Conservation (phyloP, 2,329 filamentous ascomycete genomes). For the Hysterium pulicare region DNA sequence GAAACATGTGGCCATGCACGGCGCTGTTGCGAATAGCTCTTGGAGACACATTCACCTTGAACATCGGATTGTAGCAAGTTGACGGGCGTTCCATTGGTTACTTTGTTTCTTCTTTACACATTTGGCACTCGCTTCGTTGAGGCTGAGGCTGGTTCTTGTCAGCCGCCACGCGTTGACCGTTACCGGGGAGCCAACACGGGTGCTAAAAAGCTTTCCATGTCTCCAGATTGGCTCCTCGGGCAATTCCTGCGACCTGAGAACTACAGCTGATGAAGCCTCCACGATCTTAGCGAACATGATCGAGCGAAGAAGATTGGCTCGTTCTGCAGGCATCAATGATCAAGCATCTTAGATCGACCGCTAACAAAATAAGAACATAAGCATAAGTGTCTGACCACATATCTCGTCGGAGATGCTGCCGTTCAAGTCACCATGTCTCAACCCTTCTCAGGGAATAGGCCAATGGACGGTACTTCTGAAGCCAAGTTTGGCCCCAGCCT, state of each 20-base stretch:
- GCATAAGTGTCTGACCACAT: constrained; percentile 16
- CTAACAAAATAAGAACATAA: constrained; percentile 15
- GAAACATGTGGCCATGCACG: no score
- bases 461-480: background rate
- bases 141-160: background rate
- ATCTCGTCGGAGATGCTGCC: constrained; percentile 2
- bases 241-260: constrained; percentile 4
- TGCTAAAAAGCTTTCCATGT: background rate
- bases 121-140: background rate
- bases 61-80: background rate
- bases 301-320: background rate
- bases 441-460: no score
- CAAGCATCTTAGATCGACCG: constrained; percentile 16
- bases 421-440: no score
- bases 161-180: background rate
- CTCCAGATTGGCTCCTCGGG: background rate
- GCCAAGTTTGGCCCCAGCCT: constrained; percentile 1
- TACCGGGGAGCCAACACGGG: background rate
- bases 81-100: background rate
- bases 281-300: background rate
- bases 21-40: no score
- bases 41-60: no score
- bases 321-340: background rate
- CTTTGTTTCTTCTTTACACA: background rate
- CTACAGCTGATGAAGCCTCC: constrained; percentile 5